phyloP scores from a whole-genome alignment of 2,329 filamentous ascomycete species.

The Cyanodermella asteris region DNA sequence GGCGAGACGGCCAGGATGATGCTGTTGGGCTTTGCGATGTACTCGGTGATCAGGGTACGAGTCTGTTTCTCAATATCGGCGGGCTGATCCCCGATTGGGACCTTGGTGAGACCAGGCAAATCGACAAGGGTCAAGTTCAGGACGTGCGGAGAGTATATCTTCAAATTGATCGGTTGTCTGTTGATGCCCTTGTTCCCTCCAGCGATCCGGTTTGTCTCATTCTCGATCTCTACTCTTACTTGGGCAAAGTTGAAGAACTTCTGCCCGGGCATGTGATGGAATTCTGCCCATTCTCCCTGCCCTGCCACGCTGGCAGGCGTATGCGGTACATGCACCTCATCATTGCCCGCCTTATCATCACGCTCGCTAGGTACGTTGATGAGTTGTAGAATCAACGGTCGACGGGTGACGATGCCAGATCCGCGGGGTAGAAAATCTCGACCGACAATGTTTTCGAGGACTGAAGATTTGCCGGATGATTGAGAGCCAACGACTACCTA shows the following conservation, averaged over 20 bases:
- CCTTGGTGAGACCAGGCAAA: slow-evolving; percentile 87
- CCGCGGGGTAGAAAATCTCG: slow-evolving; percentile 91
- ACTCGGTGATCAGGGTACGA: slow-evolving; percentile 85
- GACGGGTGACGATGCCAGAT: slow-evolving; percentile 85
- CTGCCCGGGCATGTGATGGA: slow-evolving; percentile 79
- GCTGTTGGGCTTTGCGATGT: slow-evolving; percentile 97
- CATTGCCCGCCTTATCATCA: slow-evolving; percentile 44
- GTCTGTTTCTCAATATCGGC: slow-evolving; percentile 98
- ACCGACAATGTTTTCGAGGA: slow-evolving; percentile 96
- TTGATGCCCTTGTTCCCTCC: slow-evolving; percentile 98
- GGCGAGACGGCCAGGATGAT: slow-evolving; percentile 92
- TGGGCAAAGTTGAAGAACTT: slow-evolving; percentile 79
- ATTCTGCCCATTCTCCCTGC: slow-evolving; percentile 71
- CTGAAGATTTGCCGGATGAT: slow-evolving; percentile 93
- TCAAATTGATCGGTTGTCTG: slow-evolving; percentile 89
- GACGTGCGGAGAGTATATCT: slow-evolving; percentile 93
- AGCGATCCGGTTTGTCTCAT: slow-evolving; percentile 81
- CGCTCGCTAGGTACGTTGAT: slow-evolving; percentile 74
- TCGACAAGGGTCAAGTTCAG: slow-evolving; percentile 92
- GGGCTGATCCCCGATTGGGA: slow-evolving; percentile 93
- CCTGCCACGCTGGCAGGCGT: slow-evolving; percentile 50
- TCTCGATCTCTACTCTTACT: slow-evolving; percentile 92
- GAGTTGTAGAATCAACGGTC: slow-evolving; percentile 87
- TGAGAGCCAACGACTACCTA: slow-evolving; percentile 97
- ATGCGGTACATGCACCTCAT: slow-evolving; percentile 49